These are phyloP conservation scores for Lachnum nothofagi DNA, from an alignment of 2,329 filamentous ascomycete genomes.

Conservation along the genomic window DNA sequence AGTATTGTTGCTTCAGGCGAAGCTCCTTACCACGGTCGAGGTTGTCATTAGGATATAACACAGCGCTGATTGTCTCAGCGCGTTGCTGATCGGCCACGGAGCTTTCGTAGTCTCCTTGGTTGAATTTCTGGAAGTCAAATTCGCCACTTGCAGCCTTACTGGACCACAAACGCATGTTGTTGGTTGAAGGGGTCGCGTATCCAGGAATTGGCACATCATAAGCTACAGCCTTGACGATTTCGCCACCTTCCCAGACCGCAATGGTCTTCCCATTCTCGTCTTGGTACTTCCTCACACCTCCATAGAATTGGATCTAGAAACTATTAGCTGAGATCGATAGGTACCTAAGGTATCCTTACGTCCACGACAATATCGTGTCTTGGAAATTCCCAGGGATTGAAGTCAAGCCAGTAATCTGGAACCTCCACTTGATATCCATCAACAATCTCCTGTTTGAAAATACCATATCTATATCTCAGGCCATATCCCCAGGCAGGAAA, in stretches of 20 bases:
- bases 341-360: constrained; percentile 44
- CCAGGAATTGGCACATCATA: constrained; percentile 92
- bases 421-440: constrained; percentile 98
- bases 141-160: constrained; percentile 96
- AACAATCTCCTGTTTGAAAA: constrained; percentile 99
- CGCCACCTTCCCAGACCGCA: constrained; percentile 83
- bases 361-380: constrained; percentile 93
- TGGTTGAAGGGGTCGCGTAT: constrained; percentile 82
- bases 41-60: constrained; percentile 96
- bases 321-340: constrained; percentile 9
- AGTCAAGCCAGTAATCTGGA: constrained; percentile 98
- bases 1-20: constrained; percentile 97
- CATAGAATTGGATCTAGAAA: constrained; percentile 79
- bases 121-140: constrained; percentile 99
- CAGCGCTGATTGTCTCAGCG: constrained; percentile 97
- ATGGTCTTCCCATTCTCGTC: constrained; percentile 72
- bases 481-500: constrained; percentile 98
- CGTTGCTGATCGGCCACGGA: constrained; percentile 97
- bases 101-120: constrained; percentile 91
- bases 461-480: constrained; percentile 89
- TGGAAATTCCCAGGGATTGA: constrained; percentile 98
- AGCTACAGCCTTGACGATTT: constrained; percentile 85
- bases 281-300: constrained; percentile 68
- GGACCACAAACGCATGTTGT: constrained; percentile 95
- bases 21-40: constrained; percentile 95